These are phyloP conservation scores for Zygnema cylindricum DNA, from an alignment of 139 green algal genomes.

Conservation along the genomic window DNA sequence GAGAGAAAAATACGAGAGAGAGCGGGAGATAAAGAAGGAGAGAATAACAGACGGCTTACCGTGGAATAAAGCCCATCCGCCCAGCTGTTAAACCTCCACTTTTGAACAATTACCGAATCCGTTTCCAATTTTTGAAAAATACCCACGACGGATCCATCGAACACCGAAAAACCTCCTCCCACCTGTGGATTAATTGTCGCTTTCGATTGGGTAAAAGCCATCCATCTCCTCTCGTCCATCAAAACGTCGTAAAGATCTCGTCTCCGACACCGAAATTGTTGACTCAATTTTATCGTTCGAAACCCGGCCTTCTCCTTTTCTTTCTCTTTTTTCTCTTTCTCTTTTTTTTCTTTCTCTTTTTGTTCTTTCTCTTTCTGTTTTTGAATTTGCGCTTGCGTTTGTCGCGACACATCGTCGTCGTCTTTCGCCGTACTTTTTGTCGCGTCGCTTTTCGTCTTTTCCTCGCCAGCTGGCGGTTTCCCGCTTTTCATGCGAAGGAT, in stretches of 20 bases:
- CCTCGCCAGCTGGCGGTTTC: neutral
- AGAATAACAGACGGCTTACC: constrained; percentile 59
- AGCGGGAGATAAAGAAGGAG: too few species aligned
- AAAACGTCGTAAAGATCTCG: constrained; percentile 66
- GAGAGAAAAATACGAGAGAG: too few species aligned
- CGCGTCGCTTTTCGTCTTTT: too few species aligned
- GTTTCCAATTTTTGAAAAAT: constrained; percentile 55
- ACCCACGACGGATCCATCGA: constrained; percentile 64
- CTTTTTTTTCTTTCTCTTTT: constrained; percentile 23
- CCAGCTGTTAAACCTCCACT: constrained; percentile 69
- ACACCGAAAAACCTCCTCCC: constrained; percentile 65
- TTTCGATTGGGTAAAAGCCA: constrained; percentile 65
- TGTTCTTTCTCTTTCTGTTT: too few species aligned
- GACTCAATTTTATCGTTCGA: constrained; percentile 61
- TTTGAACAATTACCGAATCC: constrained; percentile 64
- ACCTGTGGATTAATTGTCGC: constrained; percentile 38
- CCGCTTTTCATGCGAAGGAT: neutral
- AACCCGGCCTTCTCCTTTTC: neutral
- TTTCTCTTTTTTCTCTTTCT: constrained; percentile 24
- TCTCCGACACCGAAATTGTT: constrained; percentile 54
- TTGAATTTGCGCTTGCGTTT: too few species aligned
- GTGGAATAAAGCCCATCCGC: constrained; percentile 58
- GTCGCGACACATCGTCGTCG: too few species aligned
- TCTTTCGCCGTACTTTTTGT: too few species aligned
- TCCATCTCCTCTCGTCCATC: constrained; percentile 62